phyloP scores from a whole-genome alignment of 257 asterid genomes.

The Nicotiana tabacum region DNA sequence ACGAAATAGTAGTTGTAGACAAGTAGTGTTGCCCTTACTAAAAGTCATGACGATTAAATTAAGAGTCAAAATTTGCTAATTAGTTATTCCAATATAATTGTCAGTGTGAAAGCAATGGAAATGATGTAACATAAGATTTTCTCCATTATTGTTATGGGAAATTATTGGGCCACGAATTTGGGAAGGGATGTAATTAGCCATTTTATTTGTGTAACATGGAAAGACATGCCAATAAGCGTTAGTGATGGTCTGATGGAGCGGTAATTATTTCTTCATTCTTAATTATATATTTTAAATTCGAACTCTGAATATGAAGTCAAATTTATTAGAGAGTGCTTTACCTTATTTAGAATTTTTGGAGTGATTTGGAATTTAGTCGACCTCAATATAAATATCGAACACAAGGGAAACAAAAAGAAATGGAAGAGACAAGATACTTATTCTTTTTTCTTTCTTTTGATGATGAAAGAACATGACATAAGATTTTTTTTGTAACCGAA shows the following conservation, averaged over 20 bases:
- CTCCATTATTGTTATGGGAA: conserved; percentile 20
- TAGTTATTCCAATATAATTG: neutral
- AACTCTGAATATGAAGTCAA: too few relatives aligned
- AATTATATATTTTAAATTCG: too few relatives aligned
- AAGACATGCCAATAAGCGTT: neutral
- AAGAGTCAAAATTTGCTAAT: neutral
- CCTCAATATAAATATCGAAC: too few relatives aligned
- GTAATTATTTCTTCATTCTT: too few relatives aligned
- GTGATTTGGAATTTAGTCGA: too few relatives aligned
- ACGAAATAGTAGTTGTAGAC: neutral
- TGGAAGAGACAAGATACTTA: neutral
- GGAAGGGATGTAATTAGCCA: neutral
- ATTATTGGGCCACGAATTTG: conserved; percentile 28
- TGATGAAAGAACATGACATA: conserved; percentile 38
- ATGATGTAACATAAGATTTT: too few relatives aligned
- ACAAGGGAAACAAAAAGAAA: neutral
- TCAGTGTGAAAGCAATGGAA: conserved; percentile 6
- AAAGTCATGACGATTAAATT: neutral
- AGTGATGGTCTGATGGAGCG: too few relatives aligned
- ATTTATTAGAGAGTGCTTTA: too few relatives aligned
- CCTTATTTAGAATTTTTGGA: too few relatives aligned
- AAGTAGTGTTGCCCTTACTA: neutral
- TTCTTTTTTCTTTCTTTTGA: neutral
- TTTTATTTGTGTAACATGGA: conserved; percentile 21
- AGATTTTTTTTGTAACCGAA: conserved; percentile 15